Evolutionary conservation across 768 basidiomycete genomes (phyloP).

Genomic region (Tricholoma sp.): DNA sequence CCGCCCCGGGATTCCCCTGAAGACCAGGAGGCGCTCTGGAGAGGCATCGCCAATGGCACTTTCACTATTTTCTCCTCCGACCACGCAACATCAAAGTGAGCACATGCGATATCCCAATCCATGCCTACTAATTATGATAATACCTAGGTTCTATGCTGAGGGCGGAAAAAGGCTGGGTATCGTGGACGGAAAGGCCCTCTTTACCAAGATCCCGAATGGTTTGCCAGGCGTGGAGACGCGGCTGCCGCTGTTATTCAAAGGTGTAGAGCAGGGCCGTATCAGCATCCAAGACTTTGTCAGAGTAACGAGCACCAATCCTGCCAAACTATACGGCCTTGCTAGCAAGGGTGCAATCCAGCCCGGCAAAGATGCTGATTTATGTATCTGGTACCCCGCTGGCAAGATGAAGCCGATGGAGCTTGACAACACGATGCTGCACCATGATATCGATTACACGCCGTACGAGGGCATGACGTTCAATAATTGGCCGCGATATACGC

Average conservation of each 20-base stretch:
- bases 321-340: background rate
- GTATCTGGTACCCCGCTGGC: background rate
- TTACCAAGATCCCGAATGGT: background rate
- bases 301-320: background rate
- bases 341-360: background rate
- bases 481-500: background rate
- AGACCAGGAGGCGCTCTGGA: background rate
- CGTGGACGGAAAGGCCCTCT: background rate
- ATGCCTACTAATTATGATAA: background rate
- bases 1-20: background rate
- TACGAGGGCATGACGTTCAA: background rate
- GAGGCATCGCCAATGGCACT: background rate
- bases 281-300: background rate
- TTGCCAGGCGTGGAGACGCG: background rate
- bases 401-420: background rate
- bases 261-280: background rate
- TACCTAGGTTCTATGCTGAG: background rate
- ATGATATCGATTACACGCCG: background rate
- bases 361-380: background rate
- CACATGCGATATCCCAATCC: background rate
- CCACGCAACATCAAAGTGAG: background rate
- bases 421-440: background rate
- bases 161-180: background rate
- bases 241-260: background rate
- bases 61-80: background rate